A percentile compares a stretch with the other conserved stretches of the same genome.
These are phyloP conservation scores for Curvularia sp. DNA, from an alignment of 2,329 filamentous ascomycete genomes.

Conservation along the genomic window DNA sequence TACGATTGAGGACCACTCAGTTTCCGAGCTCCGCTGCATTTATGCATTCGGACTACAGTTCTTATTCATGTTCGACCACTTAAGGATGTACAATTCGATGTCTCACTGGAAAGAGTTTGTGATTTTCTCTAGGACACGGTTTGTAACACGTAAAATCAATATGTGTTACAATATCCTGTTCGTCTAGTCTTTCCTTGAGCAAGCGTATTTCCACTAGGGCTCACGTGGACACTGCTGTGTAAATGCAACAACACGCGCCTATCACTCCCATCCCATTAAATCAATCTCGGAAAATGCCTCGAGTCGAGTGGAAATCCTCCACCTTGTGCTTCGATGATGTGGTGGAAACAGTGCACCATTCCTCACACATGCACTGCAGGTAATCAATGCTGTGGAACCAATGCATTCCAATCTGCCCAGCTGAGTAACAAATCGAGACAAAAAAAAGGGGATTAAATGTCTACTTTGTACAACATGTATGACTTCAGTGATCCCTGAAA, in stretches of 20 bases:
- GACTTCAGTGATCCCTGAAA: background rate
- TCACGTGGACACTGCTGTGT: background rate
- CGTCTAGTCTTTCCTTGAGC: background rate
- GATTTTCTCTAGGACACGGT: background rate
- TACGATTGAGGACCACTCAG: background rate
- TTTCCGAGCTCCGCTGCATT: background rate
- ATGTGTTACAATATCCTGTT: background rate
- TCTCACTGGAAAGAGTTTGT: background rate
- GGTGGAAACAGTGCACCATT: background rate
- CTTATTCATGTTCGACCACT: background rate
- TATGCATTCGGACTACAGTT: background rate
- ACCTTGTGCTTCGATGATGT: background rate
- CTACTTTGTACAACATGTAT: background rate
- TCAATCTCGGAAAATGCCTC: background rate
- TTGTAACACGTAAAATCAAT: background rate
- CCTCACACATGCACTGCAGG: constrained; percentile 1
- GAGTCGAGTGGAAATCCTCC: background rate
- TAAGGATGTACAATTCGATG: background rate
- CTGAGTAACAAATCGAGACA: background rate
- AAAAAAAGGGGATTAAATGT: background rate
- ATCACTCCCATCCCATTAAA: no score
- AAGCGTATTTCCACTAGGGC: background rate
- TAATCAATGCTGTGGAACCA: constrained; percentile 9
- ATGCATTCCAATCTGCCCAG: background rate
- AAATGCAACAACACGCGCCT: background rate